These are phyloP conservation scores for Nissolia schottii DNA, from an alignment of 306 rosid genomes.

Conservation along the genomic window DNA sequence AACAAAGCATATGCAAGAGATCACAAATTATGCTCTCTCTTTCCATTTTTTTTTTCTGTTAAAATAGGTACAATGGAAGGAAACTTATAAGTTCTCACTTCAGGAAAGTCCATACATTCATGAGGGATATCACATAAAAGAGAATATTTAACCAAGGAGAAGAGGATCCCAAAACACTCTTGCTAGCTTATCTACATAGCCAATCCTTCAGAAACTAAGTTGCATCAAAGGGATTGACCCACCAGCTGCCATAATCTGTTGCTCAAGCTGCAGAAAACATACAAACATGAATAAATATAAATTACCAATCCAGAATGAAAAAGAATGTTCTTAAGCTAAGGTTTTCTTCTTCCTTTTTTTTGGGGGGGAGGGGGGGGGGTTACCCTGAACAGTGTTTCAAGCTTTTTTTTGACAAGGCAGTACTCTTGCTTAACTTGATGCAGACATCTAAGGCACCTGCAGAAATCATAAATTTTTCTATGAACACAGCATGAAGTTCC, in stretches of 20 bases:
- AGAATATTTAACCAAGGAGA: constrained; percentile 34
- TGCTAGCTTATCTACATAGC: constrained; percentile 46
- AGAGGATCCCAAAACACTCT: constrained; percentile 20
- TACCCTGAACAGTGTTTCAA: constrained; percentile 72
- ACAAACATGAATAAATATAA: not conserved
- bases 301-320: not conserved
- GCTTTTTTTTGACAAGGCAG: constrained; percentile 76
- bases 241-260: constrained; percentile 88
- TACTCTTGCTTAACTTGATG: constrained; percentile 88
- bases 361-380: too few species aligned
- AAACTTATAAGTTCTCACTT: constrained; percentile 15
- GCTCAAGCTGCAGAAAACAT: constrained; percentile 74
- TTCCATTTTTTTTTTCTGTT: constrained; percentile 13
- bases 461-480: constrained; percentile 14
- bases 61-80: constrained; percentile 21
- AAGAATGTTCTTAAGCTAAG: not conserved
- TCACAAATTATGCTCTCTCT: constrained; percentile 21
- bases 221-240: constrained; percentile 77
- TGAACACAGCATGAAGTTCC: not conserved
- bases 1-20: constrained; percentile 8
- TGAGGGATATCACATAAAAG: constrained; percentile 31
- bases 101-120: constrained; percentile 49
- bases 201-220: constrained; percentile 39
- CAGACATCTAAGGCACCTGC: constrained; percentile 76
- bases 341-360: not conserved